Evolutionary conservation across 768 basidiomycete genomes (phyloP), one percentile per base, ranked within the genome.

Genomic region (Leccinum uliginosum): DNA sequence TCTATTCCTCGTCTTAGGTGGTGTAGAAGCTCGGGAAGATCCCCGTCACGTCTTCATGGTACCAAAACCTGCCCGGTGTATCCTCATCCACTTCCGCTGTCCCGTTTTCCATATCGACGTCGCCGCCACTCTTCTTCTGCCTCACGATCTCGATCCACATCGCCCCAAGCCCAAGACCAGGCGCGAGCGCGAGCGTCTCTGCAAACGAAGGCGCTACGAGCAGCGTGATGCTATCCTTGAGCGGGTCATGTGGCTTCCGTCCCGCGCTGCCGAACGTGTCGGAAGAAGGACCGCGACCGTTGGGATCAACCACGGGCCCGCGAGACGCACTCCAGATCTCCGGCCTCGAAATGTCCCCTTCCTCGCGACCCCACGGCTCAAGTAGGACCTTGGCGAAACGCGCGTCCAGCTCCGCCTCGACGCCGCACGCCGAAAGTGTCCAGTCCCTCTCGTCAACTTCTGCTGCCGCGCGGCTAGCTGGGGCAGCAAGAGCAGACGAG

Each of bases 101-200:
- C 2, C 53, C 61, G 4, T 19, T n/a, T 38, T n/a, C n/a, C n/a
- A 35, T 19, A 14, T 23, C 15, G 17, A 50, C 50, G 11, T 6
- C 8, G 14, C 59, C 56, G 1, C 49, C 50, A 11, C 67, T 55
- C 11, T 10, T 32, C 49, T 62, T 66, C 54, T 69, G 67, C 29
- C 82, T 77, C 27, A 72, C 82, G 12, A 89, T 75, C 71, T 91
- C 87, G 21, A 89, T 81, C 81, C 83, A 91, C 47, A 83, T 80
- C 19, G 81, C 86, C 4, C 78, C 79, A 14, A 90, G 60, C 1
- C 84, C 85, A 74, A 89, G 79, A 5, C 86, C 84, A 6, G 76
- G 71, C 5, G 60, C 67, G 0, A 66, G 63, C 3, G 66, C 62
- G 35, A 87, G 62, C 35, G 71, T 69, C 1, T 78, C 73, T 8